These are phyloP conservation scores for Microthlaspi erraticum DNA, from an alignment of 345 rosid species.

Conservation along the genomic window DNA sequence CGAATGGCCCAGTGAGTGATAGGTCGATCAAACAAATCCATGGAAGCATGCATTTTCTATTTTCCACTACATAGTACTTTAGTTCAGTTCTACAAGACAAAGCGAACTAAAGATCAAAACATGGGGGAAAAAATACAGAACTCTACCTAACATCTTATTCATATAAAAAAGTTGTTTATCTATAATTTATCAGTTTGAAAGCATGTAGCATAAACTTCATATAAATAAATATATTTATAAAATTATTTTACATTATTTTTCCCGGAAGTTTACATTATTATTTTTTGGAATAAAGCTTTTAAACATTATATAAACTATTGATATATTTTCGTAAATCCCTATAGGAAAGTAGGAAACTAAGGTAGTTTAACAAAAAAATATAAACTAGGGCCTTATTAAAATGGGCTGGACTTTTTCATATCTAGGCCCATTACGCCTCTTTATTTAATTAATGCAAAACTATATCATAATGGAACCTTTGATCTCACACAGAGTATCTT, in stretches of 20 bases:
- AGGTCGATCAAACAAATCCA: neutral
- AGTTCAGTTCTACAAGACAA: neutral
- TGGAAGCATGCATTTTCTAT: neutral
- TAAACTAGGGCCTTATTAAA: neutral
- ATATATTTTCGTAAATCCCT: constrained; percentile 19
- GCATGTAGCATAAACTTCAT: too few species aligned
- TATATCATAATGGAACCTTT: constrained; percentile 26
- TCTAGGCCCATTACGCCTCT: constrained; percentile 13
- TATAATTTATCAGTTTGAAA: too few species aligned
- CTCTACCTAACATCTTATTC: too few species aligned
- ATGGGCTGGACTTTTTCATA: constrained; percentile 1
- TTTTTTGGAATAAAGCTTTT: neutral
- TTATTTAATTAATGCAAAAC: neutral
- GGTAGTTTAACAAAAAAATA: constrained; percentile 16
- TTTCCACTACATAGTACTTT: neutral
- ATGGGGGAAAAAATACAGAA: too few species aligned
- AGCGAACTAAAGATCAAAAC: neutral
- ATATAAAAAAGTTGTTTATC: too few species aligned
- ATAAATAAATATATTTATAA: neutral
- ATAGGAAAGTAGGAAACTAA: constrained; percentile 6
- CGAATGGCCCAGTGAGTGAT: neutral
- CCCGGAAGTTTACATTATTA: too few species aligned
- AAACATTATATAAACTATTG: constrained; percentile 2
- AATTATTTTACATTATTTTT: neutral
- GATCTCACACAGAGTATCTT: neutral